Base-by-base conservation (phyloP, 192 early-diverging fungal species). In the Geranomyces variabilis region DNA sequence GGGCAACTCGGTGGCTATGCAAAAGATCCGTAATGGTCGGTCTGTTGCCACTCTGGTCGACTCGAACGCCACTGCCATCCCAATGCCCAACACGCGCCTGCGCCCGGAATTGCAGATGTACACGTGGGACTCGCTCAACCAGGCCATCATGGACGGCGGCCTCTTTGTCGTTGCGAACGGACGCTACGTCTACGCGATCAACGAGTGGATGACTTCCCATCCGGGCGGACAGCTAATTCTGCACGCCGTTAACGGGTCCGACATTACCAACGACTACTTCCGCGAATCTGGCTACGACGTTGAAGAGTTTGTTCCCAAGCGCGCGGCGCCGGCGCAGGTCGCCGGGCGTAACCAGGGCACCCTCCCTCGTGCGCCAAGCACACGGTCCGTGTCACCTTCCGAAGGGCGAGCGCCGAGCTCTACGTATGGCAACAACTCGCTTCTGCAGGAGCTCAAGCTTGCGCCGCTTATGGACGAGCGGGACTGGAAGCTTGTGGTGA, bases 261-360 rank as follows among this genome's bases (percentile, higher is more conserved):
- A 83, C 67, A 83, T 83, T 47, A 79, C 76, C 17, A 81, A 81
- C 46, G 79, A 81, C 41, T 82, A 80, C 67, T 79, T 75, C 59
- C 66, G 53, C 51, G 76, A 78, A 62, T 77, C 80, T 34, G 80
- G 80, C 5, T 81, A 71, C 61, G 80, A 81, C 48, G 80, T 74
- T 24, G 70, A 75, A 41, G 76, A 77, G 28, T 81, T 81, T 55
- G 59, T 65, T 13, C 76, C 80, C 22, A 56, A 63, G 31, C 36
- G 62, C 4, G 43, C 22, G 1, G 69, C 67, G 14, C 68, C 75
- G 12, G 69, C 62, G 8, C 75, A 77, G 49, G 15, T 22, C 14
- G 15, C 33, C 17, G 53, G 63, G 17, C 22, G 70, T 7, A 24
- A n/a, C 33, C n/a, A 53, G n/a, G 63, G 63, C 6, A 53, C 15